Conservation (phyloP, 768 basidiomycete species). For the Trametes elegans region DNA sequence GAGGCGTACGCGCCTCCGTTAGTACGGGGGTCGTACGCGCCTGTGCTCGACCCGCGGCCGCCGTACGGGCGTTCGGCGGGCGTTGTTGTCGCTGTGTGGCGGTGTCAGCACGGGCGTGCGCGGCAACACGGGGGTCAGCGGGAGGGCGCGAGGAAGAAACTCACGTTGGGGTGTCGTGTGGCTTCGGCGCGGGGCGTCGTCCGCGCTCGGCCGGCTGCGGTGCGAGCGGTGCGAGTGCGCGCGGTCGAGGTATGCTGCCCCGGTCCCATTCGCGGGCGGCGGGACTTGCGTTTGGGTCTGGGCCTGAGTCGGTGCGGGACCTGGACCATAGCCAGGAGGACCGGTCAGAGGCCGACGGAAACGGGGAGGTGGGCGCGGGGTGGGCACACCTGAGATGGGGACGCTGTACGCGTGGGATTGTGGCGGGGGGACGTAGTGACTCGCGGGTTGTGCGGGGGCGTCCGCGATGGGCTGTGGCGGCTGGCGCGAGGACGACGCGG, state of each 20-base stretch:
- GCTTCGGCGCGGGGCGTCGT: slow-evolving; percentile 9
- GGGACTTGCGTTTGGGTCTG: not conserved
- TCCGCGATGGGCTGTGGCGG: slow-evolving; percentile 6
- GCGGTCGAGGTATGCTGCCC: not conserved
- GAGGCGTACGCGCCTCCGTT: too few relatives aligned
- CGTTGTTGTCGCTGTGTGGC: not conserved
- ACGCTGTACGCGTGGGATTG: slow-evolving; percentile 8
- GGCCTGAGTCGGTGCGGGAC: too few relatives aligned
- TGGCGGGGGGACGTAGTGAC: not conserved
- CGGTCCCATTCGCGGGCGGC: not conserved
- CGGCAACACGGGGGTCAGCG: not conserved
- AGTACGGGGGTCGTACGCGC: too few relatives aligned
- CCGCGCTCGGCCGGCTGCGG: not conserved
- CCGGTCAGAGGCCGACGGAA: not conserved
- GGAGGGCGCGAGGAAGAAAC: not conserved
- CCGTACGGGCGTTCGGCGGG: slow-evolving; percentile 1
- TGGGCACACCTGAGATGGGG: slow-evolving; percentile 2
- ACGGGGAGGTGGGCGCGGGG: not conserved
- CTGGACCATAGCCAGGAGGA: too few relatives aligned
- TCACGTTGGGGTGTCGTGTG: slow-evolving; percentile 1
- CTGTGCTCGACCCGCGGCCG: too few relatives aligned
- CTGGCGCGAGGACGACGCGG: not conserved
- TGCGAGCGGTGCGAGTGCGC: slow-evolving; percentile 2
- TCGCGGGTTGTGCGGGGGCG: slow-evolving; percentile 2
- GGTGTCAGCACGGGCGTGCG: not conserved